A percentile compares a stretch with the other conserved stretches of the same genome.
Conservation (phyloP, 495 filamentous ascomycete genomes). For the Penicillium flavigenum region DNA sequence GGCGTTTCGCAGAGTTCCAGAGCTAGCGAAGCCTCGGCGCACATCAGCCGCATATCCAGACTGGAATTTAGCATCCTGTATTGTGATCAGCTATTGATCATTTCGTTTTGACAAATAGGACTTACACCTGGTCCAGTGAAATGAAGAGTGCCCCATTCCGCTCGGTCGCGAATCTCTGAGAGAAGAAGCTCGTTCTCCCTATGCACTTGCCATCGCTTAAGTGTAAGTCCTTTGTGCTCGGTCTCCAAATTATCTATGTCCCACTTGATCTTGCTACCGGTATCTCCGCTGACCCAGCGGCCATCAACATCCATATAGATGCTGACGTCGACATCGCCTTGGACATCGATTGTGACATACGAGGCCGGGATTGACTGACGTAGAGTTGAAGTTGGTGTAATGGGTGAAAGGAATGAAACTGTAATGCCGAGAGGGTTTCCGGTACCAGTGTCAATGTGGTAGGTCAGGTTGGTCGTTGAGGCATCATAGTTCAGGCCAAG, state of each 20-base stretch:
- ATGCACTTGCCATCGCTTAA: slow-evolving; percentile 66
- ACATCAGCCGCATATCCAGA: slow-evolving; percentile 67
- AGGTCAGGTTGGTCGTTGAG: slow-evolving; percentile 89
- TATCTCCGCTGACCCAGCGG: slow-evolving; percentile 80
- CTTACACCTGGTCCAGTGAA: slow-evolving; percentile 67
- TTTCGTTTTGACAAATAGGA: slow-evolving; percentile 3
- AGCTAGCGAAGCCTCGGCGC: slow-evolving; percentile 69
- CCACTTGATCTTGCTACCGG: slow-evolving; percentile 69
- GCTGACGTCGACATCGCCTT: slow-evolving; percentile 69
- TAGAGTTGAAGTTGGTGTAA: slow-evolving; percentile 88
- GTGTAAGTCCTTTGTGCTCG: slow-evolving; percentile 25
- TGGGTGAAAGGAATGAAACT: slow-evolving; percentile 87
- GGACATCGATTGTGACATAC: slow-evolving; percentile 74
- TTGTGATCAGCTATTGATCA: slow-evolving; percentile 19
- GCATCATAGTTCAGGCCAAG: slow-evolving; percentile 83
- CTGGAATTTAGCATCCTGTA: slow-evolving; percentile 61
- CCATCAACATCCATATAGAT: slow-evolving; percentile 89
- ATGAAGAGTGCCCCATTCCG: slow-evolving; percentile 88
- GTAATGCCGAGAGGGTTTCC: slow-evolving; percentile 56
- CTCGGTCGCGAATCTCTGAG: slow-evolving; percentile 71
- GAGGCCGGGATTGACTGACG: slow-evolving; percentile 88
- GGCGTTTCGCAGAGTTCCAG: slow-evolving; percentile 63
- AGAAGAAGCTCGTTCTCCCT: slow-evolving; percentile 65
- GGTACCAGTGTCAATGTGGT: slow-evolving; percentile 55
- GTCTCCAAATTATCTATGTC: slow-evolving; percentile 45